Evolutionary conservation across 2,329 filamentous ascomycete species (phyloP), one percentile per base, ranked within the genome.

Genomic region (Diaporthe eres): DNA sequence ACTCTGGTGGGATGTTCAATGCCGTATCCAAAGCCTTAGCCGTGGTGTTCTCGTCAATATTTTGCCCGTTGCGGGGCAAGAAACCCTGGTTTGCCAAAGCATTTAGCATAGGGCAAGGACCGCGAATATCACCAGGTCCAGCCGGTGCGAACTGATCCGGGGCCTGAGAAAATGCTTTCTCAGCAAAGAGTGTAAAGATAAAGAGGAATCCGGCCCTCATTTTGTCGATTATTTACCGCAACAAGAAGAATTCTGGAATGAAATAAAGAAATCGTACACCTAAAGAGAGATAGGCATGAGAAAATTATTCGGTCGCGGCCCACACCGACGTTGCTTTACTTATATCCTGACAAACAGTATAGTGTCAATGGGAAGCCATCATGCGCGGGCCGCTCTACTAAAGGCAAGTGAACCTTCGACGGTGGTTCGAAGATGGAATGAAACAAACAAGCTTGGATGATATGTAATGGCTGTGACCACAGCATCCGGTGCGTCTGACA

Each of bases 91-190:
- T 90, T 10, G 87, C 85, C 15, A 89, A 80, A 0, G 87, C 85
- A 79, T 90, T 90, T 65, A 89, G 80, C 84, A 88, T 87, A 0
- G 88, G 87, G 74, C 88, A 90, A 37, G 88, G 87, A 0, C 84
- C 83, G 15, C 84, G 82, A 25, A 83, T 82, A 25, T 74, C 71
- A 12, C 71, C 60, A 19, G 71, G 71, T 31, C 58, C 71, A 9
- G 71, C 71, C 17, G 71, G 71, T n/a, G 60, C 47, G 37, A 61
- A 74, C 25, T 74, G 60, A 12, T 65, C 42, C 1, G 37, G 58
- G 2, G 71, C 55, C 49, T 74, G 71, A 53, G 71, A 37, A 74
- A 74, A 25, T 34, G 37, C 71, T 44, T 67, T n/a, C 51, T 34
- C 34, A n/a, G 42, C 71, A 55, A 57, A 13, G 60, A 55, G 58